A percentile compares a stretch with the other conserved stretches of the same genome.
Evolutionary conservation across 2,329 filamentous ascomycete species (phyloP).

Genomic region (Aspergillus bombycis): DNA sequence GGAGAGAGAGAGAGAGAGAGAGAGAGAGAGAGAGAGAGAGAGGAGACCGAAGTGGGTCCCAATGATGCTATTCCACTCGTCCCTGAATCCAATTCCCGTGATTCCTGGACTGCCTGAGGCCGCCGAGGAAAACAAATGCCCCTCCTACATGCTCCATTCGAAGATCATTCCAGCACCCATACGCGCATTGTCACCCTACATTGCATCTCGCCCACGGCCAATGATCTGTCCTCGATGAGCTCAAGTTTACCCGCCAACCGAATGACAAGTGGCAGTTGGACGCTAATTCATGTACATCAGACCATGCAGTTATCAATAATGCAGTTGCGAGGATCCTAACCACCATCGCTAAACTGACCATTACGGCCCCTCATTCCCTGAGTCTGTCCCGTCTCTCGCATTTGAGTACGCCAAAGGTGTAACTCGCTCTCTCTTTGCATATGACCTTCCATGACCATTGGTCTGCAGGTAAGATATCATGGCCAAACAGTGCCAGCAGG

Average conservation of each 20-base stretch:
- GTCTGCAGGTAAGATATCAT: neutral
- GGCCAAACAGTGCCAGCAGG: neutral
- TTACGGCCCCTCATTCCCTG: neutral
- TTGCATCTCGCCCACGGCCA: neutral
- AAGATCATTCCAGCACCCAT: neutral
- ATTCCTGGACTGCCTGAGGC: neutral
- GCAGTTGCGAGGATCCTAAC: neutral
- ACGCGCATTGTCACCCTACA: conserved; percentile 2
- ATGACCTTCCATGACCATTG: neutral
- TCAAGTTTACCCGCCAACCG: neutral
- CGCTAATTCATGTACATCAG: neutral
- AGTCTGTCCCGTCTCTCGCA: neutral
- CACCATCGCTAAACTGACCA: neutral
- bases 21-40: neutral
- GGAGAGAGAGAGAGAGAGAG: too few species aligned
- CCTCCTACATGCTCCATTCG: neutral
- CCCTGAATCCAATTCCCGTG: neutral
- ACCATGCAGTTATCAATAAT: neutral
- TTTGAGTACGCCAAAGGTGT: neutral
- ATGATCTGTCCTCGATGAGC: neutral
- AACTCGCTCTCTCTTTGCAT: neutral
- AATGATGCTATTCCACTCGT: neutral
- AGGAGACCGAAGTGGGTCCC: neutral
- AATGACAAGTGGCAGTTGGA: neutral
- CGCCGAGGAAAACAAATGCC: neutral